These are phyloP conservation scores for Phialophora tarda DNA, from an alignment of 2,329 filamentous ascomycete species.

Conservation along the genomic window DNA sequence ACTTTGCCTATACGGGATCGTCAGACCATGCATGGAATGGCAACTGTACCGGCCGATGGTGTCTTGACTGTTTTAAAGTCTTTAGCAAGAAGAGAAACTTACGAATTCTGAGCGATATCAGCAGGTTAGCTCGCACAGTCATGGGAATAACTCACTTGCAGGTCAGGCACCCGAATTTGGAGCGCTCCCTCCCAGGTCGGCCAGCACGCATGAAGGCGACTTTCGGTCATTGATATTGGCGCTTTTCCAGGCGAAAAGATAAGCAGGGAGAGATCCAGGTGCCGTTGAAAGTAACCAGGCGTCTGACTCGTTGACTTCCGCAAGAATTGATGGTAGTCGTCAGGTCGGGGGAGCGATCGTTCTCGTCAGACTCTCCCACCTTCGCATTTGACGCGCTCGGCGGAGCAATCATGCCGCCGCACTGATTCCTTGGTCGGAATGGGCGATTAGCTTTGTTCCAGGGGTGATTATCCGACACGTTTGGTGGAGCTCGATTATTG, in stretches of 20 bases:
- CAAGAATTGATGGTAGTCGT: not conserved
- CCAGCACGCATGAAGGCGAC: conserved; percentile 14
- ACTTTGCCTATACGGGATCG: conserved; percentile 37
- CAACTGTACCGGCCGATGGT: not conserved
- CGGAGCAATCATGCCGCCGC: not conserved
- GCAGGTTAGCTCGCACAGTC: not conserved
- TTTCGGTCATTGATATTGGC: conserved; percentile 9
- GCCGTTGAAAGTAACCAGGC: not conserved
- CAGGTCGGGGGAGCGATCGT: not conserved
- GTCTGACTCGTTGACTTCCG: conserved; percentile 2
- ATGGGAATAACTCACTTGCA: conserved; percentile 32
- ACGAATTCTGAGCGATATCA: conserved; percentile 13
- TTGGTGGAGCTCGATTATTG: conserved; percentile 17
- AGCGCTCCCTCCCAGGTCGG: conserved; percentile 27
- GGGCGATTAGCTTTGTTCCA: conserved; percentile 5
- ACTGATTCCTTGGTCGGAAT: not conserved
- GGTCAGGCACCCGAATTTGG: conserved; percentile 36
- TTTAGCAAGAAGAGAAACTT: not conserved
- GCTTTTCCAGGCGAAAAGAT: not conserved
- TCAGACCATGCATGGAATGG: not conserved
- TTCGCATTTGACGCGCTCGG: not conserved
- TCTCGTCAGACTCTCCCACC: conserved; percentile 6
- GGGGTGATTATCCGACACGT: conserved; percentile 8
- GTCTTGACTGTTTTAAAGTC: not conserved
- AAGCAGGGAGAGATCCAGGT: not conserved